Conservation (phyloP, 2,329 filamentous ascomycete genomes). For the Hypoxylon sp. region DNA sequence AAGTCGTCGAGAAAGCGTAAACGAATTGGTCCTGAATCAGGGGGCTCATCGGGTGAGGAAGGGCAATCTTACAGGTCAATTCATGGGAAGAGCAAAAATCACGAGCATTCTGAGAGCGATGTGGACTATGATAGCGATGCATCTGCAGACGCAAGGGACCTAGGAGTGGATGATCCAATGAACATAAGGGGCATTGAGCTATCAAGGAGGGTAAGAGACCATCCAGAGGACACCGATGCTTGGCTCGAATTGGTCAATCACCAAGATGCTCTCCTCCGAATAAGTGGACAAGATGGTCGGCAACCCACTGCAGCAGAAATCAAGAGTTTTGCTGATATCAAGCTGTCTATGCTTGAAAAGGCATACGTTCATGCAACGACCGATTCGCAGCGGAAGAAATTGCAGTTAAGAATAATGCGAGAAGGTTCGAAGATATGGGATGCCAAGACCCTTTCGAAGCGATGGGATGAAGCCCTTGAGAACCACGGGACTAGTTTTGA, state of each 20-base stretch:
- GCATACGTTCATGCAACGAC: slow-evolving; percentile 71
- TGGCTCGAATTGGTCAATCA: slow-evolving; percentile 87
- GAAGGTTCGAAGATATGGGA: slow-evolving; percentile 84
- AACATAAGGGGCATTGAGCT: slow-evolving; percentile 72
- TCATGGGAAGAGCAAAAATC: slow-evolving; percentile 69
- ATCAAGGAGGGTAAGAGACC: slow-evolving; percentile 71
- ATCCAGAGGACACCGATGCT: slow-evolving; percentile 74
- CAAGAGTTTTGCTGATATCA: slow-evolving; percentile 81
- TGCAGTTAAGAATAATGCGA: slow-evolving; percentile 78
- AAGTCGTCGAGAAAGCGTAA: slow-evolving; percentile 59
- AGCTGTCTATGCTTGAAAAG: slow-evolving; percentile 82
- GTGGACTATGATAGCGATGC: slow-evolving; percentile 63
- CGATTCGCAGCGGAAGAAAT: slow-evolving; percentile 65
- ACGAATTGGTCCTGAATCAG: slow-evolving; percentile 47
- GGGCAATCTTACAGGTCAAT: slow-evolving; percentile 75
- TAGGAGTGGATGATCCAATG: slow-evolving; percentile 59
- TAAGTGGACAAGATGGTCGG: slow-evolving; percentile 60
- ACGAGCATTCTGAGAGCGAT: slow-evolving; percentile 63
- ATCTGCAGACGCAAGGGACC: slow-evolving; percentile 52
- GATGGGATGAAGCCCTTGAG: slow-evolving; percentile 74
- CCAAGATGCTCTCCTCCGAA: slow-evolving; percentile 76
- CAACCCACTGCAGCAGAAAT: slow-evolving; percentile 70
- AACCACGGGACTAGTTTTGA: slow-evolving; percentile 68
- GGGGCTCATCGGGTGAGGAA: slow-evolving; percentile 61
- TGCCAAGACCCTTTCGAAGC: slow-evolving; percentile 67